Conservation (phyloP, 805 yeast genomes). For the Hanseniaspora pseudoguilliermondii region DNA sequence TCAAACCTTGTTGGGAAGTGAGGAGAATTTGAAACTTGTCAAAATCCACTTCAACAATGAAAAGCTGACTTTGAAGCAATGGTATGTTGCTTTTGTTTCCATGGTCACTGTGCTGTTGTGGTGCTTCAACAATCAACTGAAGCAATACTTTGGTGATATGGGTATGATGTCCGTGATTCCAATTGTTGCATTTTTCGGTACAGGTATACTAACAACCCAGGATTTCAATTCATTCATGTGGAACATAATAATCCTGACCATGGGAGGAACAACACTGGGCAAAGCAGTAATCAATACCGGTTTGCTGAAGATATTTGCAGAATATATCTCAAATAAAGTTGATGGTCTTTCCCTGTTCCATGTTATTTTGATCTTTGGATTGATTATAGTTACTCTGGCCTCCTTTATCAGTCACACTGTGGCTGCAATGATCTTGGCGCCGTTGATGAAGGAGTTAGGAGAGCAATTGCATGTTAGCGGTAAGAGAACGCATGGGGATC, state of each 20-base stretch:
- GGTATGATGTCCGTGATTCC: slow-evolving; percentile 92
- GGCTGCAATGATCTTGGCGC: slow-evolving; percentile 86
- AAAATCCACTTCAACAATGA: slow-evolving; percentile 44
- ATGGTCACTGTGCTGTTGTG: slow-evolving; percentile 65
- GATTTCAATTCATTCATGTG: slow-evolving; percentile 93
- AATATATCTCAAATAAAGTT: slow-evolving; percentile 51
- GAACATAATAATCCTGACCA: slow-evolving; percentile 89
- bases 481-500: slow-evolving; percentile 64
- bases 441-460: slow-evolving; percentile 86
- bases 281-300: slow-evolving; percentile 92
- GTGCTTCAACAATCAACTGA: slow-evolving; percentile 74
- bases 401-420: slow-evolving; percentile 95
- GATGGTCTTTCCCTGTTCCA: slow-evolving; percentile 56
- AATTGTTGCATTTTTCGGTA: slow-evolving; percentile 79
- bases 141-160: slow-evolving; percentile 78
- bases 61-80: slow-evolving; percentile 57
- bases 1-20: slow-evolving; percentile 13
- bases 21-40: slow-evolving; percentile 37
- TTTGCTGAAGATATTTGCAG: slow-evolving; percentile 64
- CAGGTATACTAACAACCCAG: slow-evolving; percentile 73
- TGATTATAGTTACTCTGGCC: slow-evolving; percentile 69
- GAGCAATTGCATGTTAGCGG: slow-evolving; percentile 35
- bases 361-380: slow-evolving; percentile 66
- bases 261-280: slow-evolving; percentile 96
- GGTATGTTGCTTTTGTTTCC: slow-evolving; percentile 59